phyloP scores from a whole-genome alignment of 2,329 filamentous ascomycete species.

The Apiospora rasikravindrae region DNA sequence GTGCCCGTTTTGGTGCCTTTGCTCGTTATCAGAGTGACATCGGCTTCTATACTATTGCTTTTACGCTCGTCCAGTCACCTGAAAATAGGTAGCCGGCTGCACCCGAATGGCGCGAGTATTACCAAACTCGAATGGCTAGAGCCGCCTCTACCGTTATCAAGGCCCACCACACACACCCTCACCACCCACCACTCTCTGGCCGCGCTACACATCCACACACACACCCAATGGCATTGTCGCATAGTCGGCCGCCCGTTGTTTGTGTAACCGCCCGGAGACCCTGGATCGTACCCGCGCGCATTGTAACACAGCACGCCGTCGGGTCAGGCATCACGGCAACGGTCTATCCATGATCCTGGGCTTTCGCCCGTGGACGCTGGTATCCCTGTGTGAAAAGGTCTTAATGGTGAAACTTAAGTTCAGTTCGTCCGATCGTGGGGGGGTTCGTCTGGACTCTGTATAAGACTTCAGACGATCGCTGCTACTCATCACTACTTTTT shows the following conservation, averaged over 20 bases:
- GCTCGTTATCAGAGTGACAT: slow-evolving; percentile 4
- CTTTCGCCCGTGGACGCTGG: no score
- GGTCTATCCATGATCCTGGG: background rate
- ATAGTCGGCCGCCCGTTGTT: background rate
- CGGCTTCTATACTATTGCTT: background rate
- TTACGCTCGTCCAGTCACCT: background rate
- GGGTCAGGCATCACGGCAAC: background rate
- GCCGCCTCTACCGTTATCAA: background rate
- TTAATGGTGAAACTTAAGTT: background rate
- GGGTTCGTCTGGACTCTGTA: slow-evolving; percentile 5
- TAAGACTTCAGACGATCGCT: slow-evolving; percentile 8
- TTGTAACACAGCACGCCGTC: background rate
- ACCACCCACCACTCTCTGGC: background rate
- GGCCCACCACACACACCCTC: background rate
- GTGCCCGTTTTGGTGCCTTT: background rate
- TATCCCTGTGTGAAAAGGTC: background rate
- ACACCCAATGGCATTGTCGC: background rate
- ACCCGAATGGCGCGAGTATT: background rate
- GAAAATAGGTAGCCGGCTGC: background rate
- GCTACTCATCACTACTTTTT: background rate
- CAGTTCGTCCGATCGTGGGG: background rate
- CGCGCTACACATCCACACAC: background rate
- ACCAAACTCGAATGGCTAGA: background rate
- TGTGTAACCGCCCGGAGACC: background rate
- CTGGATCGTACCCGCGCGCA: background rate